Evolutionary conservation across 306 rosid genomes (phyloP), one percentile per base, ranked within the genome.

Genomic region (Parietaria judaica): DNA sequence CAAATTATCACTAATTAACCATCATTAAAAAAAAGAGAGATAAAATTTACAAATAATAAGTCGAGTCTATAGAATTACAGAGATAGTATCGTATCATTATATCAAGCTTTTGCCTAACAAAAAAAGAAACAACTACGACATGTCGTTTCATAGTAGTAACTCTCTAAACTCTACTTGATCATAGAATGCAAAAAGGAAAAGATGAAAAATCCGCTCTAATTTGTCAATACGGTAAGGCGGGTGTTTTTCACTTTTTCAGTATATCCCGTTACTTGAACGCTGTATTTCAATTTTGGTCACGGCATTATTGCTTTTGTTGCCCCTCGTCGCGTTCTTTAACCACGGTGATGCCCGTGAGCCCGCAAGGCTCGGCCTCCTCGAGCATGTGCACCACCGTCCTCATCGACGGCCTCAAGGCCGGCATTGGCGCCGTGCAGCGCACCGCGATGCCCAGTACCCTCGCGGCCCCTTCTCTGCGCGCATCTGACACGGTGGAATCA

Each of bases 341-440:
- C 48, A 86, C 77, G 62, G 41, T 54, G 8, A 83, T 59, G 74
- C 70, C 53, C 50, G 63, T 36, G 61, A 77, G 73, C n/a, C 64
- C 14, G 49, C 63, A 69, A 63, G 97, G 95, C 13, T 84, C 84
- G 3, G 83, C 84, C 58, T 86, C 88, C 76, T 90, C 95, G 41
- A 90, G 80, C 97, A 90, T 82, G 53, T 90, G 94, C 69, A 90
- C 95, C 39, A 87, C 83, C 80, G 59, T 79, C 78, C 97, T 86
- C 90, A 84, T 90, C 56, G 95, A 86, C 0, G 97, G 97, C 66
- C 97, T 90, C 45, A 84, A 71, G 41, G 78, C 58, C 31, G 95
- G 95, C 50, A 70, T 52, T 53, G 72, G 76, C 0, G 66, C 66
- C 0, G 94, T 84, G 82, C 97, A 90, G 11, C 70, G 72, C 13